A percentile compares a stretch with the other conserved stretches of the same genome.
Conservation (phyloP, 176 grass and related monocot genomes). For the Puya raimondii region DNA sequence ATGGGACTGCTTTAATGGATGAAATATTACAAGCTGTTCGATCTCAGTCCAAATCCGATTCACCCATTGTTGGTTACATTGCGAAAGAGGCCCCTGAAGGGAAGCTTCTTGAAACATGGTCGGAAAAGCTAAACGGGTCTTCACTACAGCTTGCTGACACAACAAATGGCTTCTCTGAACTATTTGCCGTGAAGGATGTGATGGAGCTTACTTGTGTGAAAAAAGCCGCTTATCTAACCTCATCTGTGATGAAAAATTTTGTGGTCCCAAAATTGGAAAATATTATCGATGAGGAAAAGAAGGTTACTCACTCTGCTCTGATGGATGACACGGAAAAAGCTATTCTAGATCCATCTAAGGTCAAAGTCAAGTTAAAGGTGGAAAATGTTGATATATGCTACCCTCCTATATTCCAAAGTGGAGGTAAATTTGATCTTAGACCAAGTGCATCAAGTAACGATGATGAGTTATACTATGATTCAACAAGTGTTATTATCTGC, state of each 20-base stretch:
- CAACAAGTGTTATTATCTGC: conserved; percentile 80
- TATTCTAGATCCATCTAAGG: conserved; percentile 72
- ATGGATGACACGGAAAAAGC: conserved; percentile 88
- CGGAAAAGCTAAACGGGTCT: conserved; percentile 42
- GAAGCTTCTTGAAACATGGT: conserved; percentile 81
- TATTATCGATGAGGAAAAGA: conserved; percentile 80
- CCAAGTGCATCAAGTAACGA: conserved; percentile 83
- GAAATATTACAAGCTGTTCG: conserved; percentile 42
- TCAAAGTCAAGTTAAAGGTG: conserved; percentile 75
- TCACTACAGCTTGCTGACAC: conserved; percentile 50
- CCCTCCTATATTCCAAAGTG: conserved; percentile 88
- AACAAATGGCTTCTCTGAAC: conserved; percentile 66
- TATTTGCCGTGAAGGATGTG: conserved; percentile 54
- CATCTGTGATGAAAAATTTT: conserved; percentile 75
- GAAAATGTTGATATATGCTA: conserved; percentile 97
- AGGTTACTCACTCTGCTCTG: conserved; percentile 60
- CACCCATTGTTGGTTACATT: conserved; percentile 57
- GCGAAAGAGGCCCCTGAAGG: conserved; percentile 77
- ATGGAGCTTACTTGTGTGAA: conserved; percentile 43
- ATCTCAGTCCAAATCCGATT: conserved; percentile 44
- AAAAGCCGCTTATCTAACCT: conserved; percentile 76
- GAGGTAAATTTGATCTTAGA: conserved; percentile 83
- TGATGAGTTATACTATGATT: conserved; percentile 74
- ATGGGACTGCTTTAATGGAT: conserved; percentile 64
- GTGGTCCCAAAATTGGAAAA: conserved; percentile 87